These are phyloP conservation scores for Aspergillus thermomutatus DNA, from an alignment of 2,329 filamentous ascomycete species.

Conservation along the genomic window DNA sequence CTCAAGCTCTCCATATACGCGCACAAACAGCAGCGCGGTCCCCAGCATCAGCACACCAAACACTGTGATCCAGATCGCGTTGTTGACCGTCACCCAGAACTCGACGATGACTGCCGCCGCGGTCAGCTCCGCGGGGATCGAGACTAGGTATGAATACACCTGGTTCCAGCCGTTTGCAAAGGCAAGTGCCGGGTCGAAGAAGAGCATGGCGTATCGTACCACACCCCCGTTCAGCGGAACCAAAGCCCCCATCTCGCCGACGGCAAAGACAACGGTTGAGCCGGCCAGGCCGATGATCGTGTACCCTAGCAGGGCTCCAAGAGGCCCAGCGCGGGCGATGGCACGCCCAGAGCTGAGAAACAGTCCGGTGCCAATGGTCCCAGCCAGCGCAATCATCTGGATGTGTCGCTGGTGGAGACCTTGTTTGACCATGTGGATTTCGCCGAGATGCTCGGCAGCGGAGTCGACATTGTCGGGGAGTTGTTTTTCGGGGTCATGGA, in stretches of 20 bases:
- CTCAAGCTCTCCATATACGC: background rate
- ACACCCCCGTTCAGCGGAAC: constrained; percentile 39
- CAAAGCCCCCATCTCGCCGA: constrained; percentile 37
- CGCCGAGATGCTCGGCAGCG: constrained; percentile 18
- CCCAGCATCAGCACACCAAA: background rate
- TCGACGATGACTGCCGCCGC: constrained; percentile 25
- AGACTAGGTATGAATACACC: constrained; percentile 31
- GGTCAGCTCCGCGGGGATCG: constrained; percentile 32
- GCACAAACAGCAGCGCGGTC: background rate
- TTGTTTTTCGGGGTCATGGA: background rate
- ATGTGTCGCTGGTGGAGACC: constrained; percentile 33
- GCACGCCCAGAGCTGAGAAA: constrained; percentile 36
- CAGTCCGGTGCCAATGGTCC: constrained; percentile 37
- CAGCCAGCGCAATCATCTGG: constrained; percentile 38
- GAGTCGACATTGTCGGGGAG: background rate
- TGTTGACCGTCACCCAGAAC: background rate
- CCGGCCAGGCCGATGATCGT: constrained; percentile 34
- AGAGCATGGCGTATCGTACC: constrained; percentile 34
- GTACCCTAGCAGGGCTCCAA: constrained; percentile 37
- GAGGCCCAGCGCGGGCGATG: constrained; percentile 30
- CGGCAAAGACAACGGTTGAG: constrained; percentile 30
- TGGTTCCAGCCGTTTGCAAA: constrained; percentile 40
- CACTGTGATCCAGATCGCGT: background rate
- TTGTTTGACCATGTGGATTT: constrained; percentile 19
- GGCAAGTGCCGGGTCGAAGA: constrained; percentile 36